Evolutionary conservation across 768 basidiomycete genomes (phyloP).

Genomic region (Suillus placidus): DNA sequence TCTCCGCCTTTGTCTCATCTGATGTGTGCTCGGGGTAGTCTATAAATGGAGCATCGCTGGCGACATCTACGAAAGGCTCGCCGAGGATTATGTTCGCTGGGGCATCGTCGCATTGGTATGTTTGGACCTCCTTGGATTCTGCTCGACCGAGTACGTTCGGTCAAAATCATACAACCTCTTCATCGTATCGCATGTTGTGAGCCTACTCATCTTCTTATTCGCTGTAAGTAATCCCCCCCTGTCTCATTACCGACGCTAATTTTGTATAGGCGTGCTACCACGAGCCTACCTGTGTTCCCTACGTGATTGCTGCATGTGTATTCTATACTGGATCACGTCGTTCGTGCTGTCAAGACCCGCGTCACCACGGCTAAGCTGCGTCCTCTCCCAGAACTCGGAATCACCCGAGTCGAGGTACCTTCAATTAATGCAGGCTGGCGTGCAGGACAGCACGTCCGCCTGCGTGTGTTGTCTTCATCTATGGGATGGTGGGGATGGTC

Average conservation of each 20-base stretch:
- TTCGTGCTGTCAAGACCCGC: slow-evolving; percentile 51
- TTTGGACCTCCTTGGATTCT: slow-evolving; percentile 40
- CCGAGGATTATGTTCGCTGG: slow-evolving; percentile 25
- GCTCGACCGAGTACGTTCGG: slow-evolving; percentile 45
- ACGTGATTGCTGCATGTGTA: slow-evolving; percentile 40
- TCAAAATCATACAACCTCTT: slow-evolving; percentile 48
- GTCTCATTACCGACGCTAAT: slow-evolving; percentile 7
- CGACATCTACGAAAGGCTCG: slow-evolving; percentile 14
- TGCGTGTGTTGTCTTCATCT: slow-evolving; percentile 46
- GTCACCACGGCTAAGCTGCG: slow-evolving; percentile 45
- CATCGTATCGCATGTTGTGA: slow-evolving; percentile 42
- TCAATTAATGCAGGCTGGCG: slow-evolving; percentile 55
- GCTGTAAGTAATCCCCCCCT: slow-evolving; percentile 27
- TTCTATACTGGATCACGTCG: slow-evolving; percentile 50
- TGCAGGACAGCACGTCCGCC: slow-evolving; percentile 61
- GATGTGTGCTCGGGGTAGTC: slow-evolving; percentile 20
- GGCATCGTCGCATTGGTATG: slow-evolving; percentile 39
- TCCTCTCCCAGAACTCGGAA: slow-evolving; percentile 46
- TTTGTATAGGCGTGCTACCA: slow-evolving; percentile 29
- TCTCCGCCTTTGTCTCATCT: not conserved
- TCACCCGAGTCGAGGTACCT: slow-evolving; percentile 51
- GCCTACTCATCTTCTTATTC: slow-evolving; percentile 44
- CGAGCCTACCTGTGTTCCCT: slow-evolving; percentile 37
- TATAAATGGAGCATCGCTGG: slow-evolving; percentile 32
- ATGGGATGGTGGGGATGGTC: slow-evolving; percentile 43